Conservation (phyloP, 139 green algal species). For the Eudorina sp. region DNA sequence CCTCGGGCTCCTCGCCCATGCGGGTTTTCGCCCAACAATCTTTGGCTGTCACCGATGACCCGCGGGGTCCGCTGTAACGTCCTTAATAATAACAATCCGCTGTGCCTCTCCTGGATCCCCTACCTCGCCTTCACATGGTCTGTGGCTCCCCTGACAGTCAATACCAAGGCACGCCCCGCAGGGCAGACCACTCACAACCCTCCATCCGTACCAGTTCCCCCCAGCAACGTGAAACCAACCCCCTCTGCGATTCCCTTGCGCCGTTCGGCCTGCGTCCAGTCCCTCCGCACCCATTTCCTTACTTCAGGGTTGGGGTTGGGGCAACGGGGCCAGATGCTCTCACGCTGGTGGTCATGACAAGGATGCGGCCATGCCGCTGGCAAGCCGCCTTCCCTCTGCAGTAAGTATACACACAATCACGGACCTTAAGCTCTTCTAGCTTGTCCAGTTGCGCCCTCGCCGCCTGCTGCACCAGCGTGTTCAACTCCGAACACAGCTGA, state of each 20-base stretch:
- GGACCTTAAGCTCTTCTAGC: constrained; percentile 64
- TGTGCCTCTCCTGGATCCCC: too few relatives aligned
- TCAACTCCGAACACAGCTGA: constrained; percentile 74
- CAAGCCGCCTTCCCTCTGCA: background rate
- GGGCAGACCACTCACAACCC: too few relatives aligned
- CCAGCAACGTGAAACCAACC: too few relatives aligned
- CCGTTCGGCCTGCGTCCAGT: background rate
- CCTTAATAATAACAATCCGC: too few relatives aligned
- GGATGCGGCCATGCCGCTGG: background rate
- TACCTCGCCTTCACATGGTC: too few relatives aligned
- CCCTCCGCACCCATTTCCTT: too few relatives aligned
- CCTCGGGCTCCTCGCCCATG: background rate
- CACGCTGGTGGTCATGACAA: background rate
- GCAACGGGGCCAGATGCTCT: background rate
- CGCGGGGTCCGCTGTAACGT: too few relatives aligned
- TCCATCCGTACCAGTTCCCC: too few relatives aligned
- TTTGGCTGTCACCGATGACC: too few relatives aligned
- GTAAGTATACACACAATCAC: background rate
- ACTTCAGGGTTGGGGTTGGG: background rate
- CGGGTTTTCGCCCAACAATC: background rate
- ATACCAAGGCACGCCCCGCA: too few relatives aligned
- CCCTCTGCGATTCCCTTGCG: background rate
- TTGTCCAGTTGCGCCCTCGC: constrained; percentile 67
- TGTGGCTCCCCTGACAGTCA: too few relatives aligned
- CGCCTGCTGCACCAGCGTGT: constrained; percentile 72